Percentiles rank a stretch among this genome's conserved stretches.
These are phyloP conservation scores for Paraphaeosphaeria minitans DNA, from an alignment of 2,329 filamentous ascomycete genomes.

Conservation along the genomic window DNA sequence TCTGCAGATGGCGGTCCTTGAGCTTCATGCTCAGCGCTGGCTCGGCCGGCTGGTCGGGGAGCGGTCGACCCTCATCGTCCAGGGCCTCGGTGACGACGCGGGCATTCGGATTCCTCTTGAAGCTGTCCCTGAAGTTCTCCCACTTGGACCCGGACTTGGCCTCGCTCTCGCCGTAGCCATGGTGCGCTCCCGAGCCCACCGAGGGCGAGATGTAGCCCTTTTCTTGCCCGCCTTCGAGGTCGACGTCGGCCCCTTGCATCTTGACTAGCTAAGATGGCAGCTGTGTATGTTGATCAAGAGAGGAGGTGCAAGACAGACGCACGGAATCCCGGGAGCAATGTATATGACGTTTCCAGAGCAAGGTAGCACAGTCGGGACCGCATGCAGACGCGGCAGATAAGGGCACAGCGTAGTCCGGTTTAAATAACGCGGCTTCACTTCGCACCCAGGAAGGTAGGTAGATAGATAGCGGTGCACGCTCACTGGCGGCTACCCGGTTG, in stretches of 20 bases:
- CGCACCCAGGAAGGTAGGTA: too few relatives aligned
- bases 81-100: constrained; percentile 26
- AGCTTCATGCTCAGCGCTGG: constrained; percentile 53
- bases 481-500: too few relatives aligned
- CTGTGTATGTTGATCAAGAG: background rate
- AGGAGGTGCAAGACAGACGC: background rate
- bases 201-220: constrained; percentile 9
- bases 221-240: constrained; percentile 13
- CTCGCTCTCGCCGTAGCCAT: constrained; percentile 23
- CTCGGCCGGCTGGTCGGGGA: constrained; percentile 31
- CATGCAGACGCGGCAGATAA: background rate
- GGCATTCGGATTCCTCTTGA: constrained; percentile 30
- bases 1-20: constrained; percentile 81
- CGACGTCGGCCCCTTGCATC: constrained; percentile 11
- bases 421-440: background rate
- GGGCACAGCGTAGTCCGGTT: background rate
- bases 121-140: constrained; percentile 25
- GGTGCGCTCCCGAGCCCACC: constrained; percentile 10
- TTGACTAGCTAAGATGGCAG: background rate
- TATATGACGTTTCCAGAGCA: background rate
- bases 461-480: too few relatives aligned
- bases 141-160: constrained; percentile 18
- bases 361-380: background rate
- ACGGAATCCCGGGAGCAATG: background rate
- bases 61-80: constrained; percentile 26